Percentiles rank a stretch among this genome's conserved stretches.
Conservation (phyloP, 148 eudicot species). For the Rhododendron henanense region DNA sequence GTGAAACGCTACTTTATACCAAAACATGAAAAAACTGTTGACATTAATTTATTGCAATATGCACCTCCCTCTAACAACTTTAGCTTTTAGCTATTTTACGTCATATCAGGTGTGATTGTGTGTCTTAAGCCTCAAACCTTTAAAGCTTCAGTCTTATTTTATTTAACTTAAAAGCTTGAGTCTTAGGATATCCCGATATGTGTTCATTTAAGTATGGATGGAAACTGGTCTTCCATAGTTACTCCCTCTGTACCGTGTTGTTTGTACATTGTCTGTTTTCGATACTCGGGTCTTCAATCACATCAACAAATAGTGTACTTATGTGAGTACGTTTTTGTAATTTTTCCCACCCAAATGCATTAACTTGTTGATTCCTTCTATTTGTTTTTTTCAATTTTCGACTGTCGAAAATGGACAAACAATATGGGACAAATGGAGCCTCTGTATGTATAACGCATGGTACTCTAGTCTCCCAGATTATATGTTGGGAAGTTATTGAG, state of each 20-base stretch:
- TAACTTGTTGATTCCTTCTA: not conserved
- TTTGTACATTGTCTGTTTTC: not conserved
- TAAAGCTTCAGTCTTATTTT: no score
- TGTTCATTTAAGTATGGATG: not conserved
- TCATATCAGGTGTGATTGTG: not conserved
- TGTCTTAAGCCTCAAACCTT: not conserved
- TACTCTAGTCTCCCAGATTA: not conserved
- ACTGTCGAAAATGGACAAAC: not conserved
- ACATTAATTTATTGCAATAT: not conserved
- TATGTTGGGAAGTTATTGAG: not conserved
- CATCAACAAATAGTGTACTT: not conserved
- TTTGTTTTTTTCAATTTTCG: no score
- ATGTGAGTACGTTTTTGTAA: not conserved
- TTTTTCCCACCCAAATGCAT: not conserved
- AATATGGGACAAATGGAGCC: not conserved
- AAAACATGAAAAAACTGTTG: not conserved
- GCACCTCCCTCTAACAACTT: no score
- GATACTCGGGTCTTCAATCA: no score
- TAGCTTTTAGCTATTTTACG: no score
- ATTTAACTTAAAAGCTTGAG: not conserved
- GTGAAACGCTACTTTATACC: not conserved
- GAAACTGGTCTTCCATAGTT: not conserved
- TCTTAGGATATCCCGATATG: not conserved
- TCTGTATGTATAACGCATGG: no score
- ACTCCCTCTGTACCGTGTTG: not conserved